phyloP scores from a whole-genome alignment of 1,139 yeast genomes.

The Nadsonia starkeyi-henricii region DNA sequence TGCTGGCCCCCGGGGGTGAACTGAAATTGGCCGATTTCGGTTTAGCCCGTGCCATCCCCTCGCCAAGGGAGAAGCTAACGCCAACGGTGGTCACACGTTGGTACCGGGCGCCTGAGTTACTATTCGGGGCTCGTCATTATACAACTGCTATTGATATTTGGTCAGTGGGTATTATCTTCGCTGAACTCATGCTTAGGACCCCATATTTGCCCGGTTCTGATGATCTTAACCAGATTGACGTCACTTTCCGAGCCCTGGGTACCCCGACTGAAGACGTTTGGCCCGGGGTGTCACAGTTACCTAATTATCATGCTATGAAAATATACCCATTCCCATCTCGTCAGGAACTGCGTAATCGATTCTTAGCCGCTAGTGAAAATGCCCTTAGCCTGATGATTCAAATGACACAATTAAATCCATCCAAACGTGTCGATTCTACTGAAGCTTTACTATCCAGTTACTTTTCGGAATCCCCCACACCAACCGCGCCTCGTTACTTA shows the following conservation, averaged over 20 bases:
- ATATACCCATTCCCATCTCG: constrained; percentile 71
- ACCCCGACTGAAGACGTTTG: constrained; percentile 87
- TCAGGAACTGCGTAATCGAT: constrained; percentile 67
- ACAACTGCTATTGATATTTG: constrained; percentile 83
- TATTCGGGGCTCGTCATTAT: constrained; percentile 81
- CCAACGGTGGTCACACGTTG: constrained; percentile 94
- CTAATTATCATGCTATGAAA: constrained; percentile 34
- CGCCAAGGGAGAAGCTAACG: constrained; percentile 59
- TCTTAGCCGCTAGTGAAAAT: constrained; percentile 81
- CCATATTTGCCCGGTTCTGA: constrained; percentile 91
- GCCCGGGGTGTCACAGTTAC: constrained; percentile 79
- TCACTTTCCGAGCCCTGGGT: constrained; percentile 87
- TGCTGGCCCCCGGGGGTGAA: constrained; percentile 75
- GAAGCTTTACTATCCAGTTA: constrained; percentile 53
- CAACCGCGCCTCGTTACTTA: constrained; percentile 56
- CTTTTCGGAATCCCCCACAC: constrained; percentile 61
- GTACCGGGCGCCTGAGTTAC: constrained; percentile 90
- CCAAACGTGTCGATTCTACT: constrained; percentile 51
- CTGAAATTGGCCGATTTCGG: constrained; percentile 96
- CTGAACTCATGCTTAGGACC: constrained; percentile 85
- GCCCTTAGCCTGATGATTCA: constrained; percentile 67
- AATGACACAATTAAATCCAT: constrained; percentile 71
- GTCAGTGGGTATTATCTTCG: constrained; percentile 94
- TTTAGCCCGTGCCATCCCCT: constrained; percentile 70
- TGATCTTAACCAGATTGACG: constrained; percentile 78